Percentiles rank a stretch among this genome's conserved stretches.
phyloP scores from a whole-genome alignment of 2,329 filamentous ascomycete species.

The Scytalidium lignicola region DNA sequence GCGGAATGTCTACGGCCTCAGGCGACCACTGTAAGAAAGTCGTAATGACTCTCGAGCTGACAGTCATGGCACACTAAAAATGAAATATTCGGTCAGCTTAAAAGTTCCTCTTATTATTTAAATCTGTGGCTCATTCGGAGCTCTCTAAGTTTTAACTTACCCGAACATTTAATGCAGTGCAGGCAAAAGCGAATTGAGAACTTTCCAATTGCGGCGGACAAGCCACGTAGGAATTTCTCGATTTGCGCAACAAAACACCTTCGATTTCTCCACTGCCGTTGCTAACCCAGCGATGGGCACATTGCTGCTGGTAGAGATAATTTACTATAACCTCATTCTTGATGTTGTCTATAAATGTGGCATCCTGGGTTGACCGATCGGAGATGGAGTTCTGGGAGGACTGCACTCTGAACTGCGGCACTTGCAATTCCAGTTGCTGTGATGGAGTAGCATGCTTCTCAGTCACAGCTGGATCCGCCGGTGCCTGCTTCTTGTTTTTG shows the following conservation, averaged over 20 bases:
- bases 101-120: background rate
- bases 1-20: constrained; percentile 67
- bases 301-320: constrained; percentile 77
- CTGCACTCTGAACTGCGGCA: constrained; percentile 41
- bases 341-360: constrained; percentile 62
- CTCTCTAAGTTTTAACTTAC: constrained; percentile 37
- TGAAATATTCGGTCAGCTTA: constrained; percentile 14
- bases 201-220: constrained; percentile 61
- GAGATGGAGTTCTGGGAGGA: constrained; percentile 50
- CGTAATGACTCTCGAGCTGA: constrained; percentile 75
- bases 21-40: constrained; percentile 70
- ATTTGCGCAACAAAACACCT: constrained; percentile 67
- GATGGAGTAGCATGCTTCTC: constrained; percentile 17
- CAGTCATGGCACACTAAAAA: constrained; percentile 64
- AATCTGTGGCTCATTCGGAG: no score
- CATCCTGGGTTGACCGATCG: constrained; percentile 40
- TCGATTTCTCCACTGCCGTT: constrained; percentile 64
- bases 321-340: constrained; percentile 82
- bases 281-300: constrained; percentile 67
- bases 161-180: constrained; percentile 65
- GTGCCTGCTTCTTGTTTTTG: constrained; percentile 44
- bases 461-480: constrained; percentile 3
- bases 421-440: constrained; percentile 40
- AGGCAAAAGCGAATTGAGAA: constrained; percentile 60
- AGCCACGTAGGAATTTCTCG: constrained; percentile 64